These are phyloP conservation scores for Petasospora fabianii DNA, from an alignment of 1,139 yeast species.

Conservation along the genomic window DNA sequence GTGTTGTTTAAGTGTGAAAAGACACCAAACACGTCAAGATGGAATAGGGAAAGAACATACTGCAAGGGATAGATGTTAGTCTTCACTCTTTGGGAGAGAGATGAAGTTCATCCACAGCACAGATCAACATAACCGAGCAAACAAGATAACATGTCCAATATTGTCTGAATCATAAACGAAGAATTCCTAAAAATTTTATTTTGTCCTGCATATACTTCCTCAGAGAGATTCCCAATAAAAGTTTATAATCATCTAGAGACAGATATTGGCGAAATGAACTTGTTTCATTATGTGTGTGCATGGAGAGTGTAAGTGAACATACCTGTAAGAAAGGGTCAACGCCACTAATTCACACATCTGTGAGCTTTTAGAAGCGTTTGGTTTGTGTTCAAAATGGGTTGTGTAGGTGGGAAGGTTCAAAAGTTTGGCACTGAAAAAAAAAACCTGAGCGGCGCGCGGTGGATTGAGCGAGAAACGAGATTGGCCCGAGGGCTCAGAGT, in stretches of 20 bases:
- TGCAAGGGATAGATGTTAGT: conserved; percentile 12
- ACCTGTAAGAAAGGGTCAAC: no score
- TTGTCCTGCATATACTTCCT: conserved; percentile 69
- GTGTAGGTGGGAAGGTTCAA: neutral
- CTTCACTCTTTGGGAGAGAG: neutral
- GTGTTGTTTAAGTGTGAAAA: no score
- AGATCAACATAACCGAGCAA: no score
- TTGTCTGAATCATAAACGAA: conserved; percentile 52
- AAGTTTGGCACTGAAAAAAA: neutral
- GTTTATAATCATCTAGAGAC: conserved; percentile 32
- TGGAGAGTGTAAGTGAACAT: neutral
- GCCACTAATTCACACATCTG: neutral
- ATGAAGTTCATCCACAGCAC: neutral
- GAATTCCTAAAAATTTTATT: conserved; percentile 50
- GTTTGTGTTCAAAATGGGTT: no score
- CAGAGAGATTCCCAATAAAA: conserved; percentile 35
- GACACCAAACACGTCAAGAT: no score
- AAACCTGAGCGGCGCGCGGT: no score
- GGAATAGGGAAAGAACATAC: conserved; percentile 5
- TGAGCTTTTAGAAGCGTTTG: neutral
- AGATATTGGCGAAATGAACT: neutral
- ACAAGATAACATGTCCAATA: no score
- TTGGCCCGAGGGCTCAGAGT: no score
- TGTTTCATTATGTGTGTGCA: neutral
- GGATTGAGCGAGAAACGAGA: no score